These are phyloP conservation scores for Lepraria neglecta DNA, from an alignment of 495 filamentous ascomycete genomes.

Conservation along the genomic window DNA sequence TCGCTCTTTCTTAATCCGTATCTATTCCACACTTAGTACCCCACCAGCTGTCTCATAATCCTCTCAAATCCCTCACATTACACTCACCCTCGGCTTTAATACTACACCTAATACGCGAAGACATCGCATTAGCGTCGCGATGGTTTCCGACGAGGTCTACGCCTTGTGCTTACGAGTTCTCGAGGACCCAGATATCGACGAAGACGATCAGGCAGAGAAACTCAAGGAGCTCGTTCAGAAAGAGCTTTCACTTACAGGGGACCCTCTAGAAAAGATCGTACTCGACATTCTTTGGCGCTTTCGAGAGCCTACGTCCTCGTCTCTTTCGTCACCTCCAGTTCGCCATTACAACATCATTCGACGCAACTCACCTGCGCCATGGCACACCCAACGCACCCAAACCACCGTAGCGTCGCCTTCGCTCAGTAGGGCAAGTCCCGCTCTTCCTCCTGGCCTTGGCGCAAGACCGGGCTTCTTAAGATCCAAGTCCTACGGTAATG, in stretches of 20 bases:
- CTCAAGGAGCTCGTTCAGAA: slow-evolving; percentile 78
- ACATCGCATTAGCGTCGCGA: slow-evolving; percentile 30
- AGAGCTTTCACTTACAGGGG: slow-evolving; percentile 69
- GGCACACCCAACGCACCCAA: slow-evolving; percentile 71
- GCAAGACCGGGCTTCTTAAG: slow-evolving; percentile 61
- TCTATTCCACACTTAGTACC: slow-evolving; percentile 7
- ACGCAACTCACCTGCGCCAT: slow-evolving; percentile 84
- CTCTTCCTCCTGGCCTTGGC: slow-evolving; percentile 72
- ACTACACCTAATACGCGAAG: not conserved
- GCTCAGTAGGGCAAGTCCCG: slow-evolving; percentile 70
- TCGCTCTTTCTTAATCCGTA: slow-evolving; percentile 16
- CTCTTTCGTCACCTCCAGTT: slow-evolving; percentile 71
- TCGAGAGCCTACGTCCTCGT: slow-evolving; percentile 67
- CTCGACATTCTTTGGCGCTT: slow-evolving; percentile 90
- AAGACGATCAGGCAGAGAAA: slow-evolving; percentile 93
- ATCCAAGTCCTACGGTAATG: slow-evolving; percentile 62
- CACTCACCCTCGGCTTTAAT: not conserved
- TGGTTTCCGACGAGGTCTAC: slow-evolving; percentile 90
- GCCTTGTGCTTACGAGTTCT: slow-evolving; percentile 86
- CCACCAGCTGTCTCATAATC: slow-evolving; percentile 2
- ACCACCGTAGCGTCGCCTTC: slow-evolving; percentile 65
- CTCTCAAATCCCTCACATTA: not conserved
- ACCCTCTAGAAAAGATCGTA: slow-evolving; percentile 79
- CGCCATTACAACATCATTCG: slow-evolving; percentile 79
- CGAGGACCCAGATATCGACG: slow-evolving; percentile 72